phyloP scores from a whole-genome alignment of 768 basidiomycete genomes.

The Trametes coccinea region DNA sequence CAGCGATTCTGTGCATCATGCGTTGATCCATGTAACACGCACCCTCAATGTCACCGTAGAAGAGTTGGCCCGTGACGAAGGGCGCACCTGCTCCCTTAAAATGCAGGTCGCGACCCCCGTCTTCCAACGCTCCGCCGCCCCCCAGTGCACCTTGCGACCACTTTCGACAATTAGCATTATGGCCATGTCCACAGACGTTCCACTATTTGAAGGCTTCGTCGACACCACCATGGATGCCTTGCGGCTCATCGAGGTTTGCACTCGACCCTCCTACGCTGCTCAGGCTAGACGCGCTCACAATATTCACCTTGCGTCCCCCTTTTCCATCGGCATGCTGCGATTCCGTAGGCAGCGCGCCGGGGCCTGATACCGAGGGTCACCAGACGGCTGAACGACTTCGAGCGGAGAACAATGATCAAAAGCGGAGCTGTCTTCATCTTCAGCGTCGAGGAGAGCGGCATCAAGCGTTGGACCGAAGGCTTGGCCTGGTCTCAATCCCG shows the following conservation, averaged over 20 bases:
- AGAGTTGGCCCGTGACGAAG: constrained; percentile 12
- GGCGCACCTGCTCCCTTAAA: constrained; percentile 9
- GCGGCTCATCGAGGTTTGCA: constrained; percentile 54
- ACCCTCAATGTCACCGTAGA: constrained; percentile 21
- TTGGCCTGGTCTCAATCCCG: constrained; percentile 82
- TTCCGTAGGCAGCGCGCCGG: constrained; percentile 66
- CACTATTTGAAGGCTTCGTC: constrained; percentile 77
- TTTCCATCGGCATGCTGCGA: background rate
- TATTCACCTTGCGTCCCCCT: background rate
- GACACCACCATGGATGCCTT: constrained; percentile 82
- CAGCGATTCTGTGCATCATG: constrained; percentile 11
- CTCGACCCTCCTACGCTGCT: background rate
- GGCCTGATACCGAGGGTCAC: constrained; percentile 82
- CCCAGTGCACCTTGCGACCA: background rate
- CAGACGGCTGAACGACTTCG: constrained; percentile 81
- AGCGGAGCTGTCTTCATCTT: constrained; percentile 81
- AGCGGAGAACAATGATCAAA: constrained; percentile 54
- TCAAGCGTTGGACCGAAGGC: constrained; percentile 84
- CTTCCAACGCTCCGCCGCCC: constrained; percentile 6
- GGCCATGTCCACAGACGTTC: constrained; percentile 32
- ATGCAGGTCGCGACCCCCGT: background rate
- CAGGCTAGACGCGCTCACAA: background rate
- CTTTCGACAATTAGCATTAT: constrained; percentile 2
- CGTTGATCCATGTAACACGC: constrained; percentile 20
- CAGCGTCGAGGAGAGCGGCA: constrained; percentile 85